Evolutionary conservation across 1,284 basidiomycete species (phyloP).

Genomic region (Puccinia brachypodii): DNA sequence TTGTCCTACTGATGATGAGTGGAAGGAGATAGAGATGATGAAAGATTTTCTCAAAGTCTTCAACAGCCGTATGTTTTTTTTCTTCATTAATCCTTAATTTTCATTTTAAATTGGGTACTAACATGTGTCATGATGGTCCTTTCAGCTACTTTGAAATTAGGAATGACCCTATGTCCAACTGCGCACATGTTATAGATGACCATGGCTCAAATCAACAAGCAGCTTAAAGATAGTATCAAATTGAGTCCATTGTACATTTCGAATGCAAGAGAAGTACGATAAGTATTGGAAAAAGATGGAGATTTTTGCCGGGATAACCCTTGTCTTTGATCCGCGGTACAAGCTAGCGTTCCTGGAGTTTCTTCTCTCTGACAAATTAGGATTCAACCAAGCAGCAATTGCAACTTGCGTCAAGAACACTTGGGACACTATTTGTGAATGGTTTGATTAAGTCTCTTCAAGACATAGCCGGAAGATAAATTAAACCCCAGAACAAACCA

Average conservation of each 20-base stretch:
- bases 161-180: no score
- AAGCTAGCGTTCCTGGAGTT: not conserved
- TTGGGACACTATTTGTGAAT: not conserved
- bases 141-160: no score
- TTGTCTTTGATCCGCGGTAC: not conserved
- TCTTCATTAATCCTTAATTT: no score
- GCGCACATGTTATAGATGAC: not conserved
- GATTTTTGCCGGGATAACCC: not conserved
- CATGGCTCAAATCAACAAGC: not conserved
- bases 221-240: not conserved
- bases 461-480: not conserved
- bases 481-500: not conserved
- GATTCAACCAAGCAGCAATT: not conserved
- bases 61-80: no score
- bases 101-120: no score
- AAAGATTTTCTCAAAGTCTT: no score
- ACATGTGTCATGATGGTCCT: no score
- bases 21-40: no score
- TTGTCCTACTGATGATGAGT: no score
- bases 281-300: constrained; percentile 7
- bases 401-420: not conserved
- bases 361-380: not conserved
- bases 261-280: not conserved
- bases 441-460: not conserved
- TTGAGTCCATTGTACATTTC: not conserved